Evolutionary conservation across 805 yeast species (phyloP), one percentile per base, ranked within the genome.

Genomic region (Teunomyces tritomae): DNA sequence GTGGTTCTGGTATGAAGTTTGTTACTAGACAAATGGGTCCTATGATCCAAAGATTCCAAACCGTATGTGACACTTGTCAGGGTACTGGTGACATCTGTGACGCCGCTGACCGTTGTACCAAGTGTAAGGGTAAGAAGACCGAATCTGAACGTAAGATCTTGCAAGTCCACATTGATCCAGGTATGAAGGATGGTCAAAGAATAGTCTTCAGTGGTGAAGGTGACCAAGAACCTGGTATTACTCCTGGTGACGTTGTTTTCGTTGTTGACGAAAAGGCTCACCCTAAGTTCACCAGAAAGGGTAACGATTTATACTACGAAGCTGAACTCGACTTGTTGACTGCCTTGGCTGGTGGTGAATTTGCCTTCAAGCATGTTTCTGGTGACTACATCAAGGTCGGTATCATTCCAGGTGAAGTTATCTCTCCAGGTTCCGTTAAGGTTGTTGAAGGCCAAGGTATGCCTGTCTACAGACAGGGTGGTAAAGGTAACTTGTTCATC

Each of bases 11-110:
- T 80, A 73, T 85, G 69, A 88, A 82, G 71, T 85, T 92, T 56
- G 86, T 90, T 57, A 89, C 97, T 45, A 87, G 96, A 77, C 98
- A 94, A 74, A 91, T 94, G 97, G 99, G 99, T 59, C 97, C 96
- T 57, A 89, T 94, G 91, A 87, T 94, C 63, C 99, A 94, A 77
- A 87, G 97, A 79, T 88, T 88, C 83, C 98, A 94, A 76, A 83
- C 95, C 40, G 84, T 83, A 46, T 94, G 99, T 86, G 92, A 87
- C 58, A 84, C 72, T 50, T 94, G 99, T 83, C 73, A 82, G 56
- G 99, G 98, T 65, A 78, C 85, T 50, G 99, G 99, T 67, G 92
- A 87, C 68, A 86, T 85, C 55, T 80, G 90, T 64, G 83, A 86
- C 67, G 79, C 91, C 46, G 86, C 86, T 74, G 96, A 89, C 73